These are phyloP conservation scores for Solanum boliviense DNA, from an alignment of 257 asterid species.

Conservation along the genomic window DNA sequence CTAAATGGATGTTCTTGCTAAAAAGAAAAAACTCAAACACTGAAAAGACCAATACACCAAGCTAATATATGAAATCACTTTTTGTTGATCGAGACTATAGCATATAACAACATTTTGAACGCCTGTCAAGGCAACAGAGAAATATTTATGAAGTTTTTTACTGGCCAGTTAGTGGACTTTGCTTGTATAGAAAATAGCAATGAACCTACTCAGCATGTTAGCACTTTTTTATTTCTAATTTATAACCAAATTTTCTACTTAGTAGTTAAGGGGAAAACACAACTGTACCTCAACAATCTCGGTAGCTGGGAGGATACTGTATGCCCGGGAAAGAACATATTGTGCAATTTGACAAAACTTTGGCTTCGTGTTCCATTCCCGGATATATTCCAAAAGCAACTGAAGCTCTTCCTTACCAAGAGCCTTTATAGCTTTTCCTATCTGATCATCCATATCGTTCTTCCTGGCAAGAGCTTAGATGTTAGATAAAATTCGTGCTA, in stretches of 20 bases:
- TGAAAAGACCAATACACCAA: not conserved
- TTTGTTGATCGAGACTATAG: not conserved
- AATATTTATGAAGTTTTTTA: not conserved
- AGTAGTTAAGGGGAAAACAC: not conserved
- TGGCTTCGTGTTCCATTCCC: conserved; percentile 95
- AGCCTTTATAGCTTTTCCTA: conserved; percentile 50
- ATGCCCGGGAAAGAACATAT: conserved; percentile 39
- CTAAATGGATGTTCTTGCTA: not conserved
- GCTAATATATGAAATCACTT: not conserved
- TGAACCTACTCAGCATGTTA: not conserved
- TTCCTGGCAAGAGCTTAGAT: conserved; percentile 32
- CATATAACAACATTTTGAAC: not conserved
- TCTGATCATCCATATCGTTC: conserved; percentile 26
- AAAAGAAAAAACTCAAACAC: not conserved
- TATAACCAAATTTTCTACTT: not conserved
- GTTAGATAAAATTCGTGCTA: not conserved
- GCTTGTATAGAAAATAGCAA: not conserved
- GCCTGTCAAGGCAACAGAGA: not conserved
- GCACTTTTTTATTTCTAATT: not conserved
- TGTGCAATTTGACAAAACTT: conserved; percentile 79
- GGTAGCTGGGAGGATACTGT: conserved; percentile 51
- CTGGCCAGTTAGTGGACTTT: not conserved
- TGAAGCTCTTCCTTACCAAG: conserved; percentile 52
- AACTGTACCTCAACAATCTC: conserved; percentile 55
- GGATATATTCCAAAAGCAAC: conserved; percentile 59